Conservation (phyloP, 495 filamentous ascomycete genomes). For the Penicillium pulvis region DNA sequence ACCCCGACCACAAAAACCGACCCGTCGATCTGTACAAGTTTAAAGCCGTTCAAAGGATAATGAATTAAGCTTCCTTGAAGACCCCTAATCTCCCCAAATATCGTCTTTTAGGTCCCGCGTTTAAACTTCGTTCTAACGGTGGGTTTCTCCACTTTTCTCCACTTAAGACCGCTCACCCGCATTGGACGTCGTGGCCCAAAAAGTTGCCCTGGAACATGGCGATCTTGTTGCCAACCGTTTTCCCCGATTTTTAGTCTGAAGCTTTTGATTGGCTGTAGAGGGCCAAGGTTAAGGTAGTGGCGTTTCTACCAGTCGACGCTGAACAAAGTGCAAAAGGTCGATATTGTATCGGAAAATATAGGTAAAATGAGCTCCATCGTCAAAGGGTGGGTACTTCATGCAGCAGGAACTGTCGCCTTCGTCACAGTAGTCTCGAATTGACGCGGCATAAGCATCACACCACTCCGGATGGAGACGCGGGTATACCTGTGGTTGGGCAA, state of each 20-base stretch:
- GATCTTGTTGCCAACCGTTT: neutral
- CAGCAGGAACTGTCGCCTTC: slow-evolving; percentile 27
- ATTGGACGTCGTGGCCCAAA: neutral
- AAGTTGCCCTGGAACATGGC: neutral
- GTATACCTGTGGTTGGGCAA: slow-evolving; percentile 16
- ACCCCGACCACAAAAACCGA: neutral
- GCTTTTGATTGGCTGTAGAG: neutral
- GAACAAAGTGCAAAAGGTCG: slow-evolving; percentile 19
- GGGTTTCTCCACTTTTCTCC: neutral
- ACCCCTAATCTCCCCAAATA: neutral
- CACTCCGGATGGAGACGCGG: slow-evolving; percentile 28
- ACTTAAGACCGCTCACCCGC: neutral
- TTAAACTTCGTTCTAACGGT: neutral
- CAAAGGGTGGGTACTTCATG: slow-evolving; percentile 8
- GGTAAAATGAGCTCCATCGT: slow-evolving; percentile 13
- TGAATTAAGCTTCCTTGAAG: neutral
- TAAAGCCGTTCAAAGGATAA: neutral
- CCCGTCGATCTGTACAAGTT: neutral
- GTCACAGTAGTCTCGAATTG: slow-evolving; percentile 30
- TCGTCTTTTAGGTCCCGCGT: neutral
- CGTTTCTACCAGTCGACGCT: slow-evolving; percentile 14
- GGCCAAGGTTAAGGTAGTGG: neutral
- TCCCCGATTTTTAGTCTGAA: neutral
- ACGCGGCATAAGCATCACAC: slow-evolving; percentile 19
- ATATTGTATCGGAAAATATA: slow-evolving; percentile 25